Percentiles rank a stretch among this genome's conserved stretches.
These are phyloP conservation scores for Hsuehochloa calcarea DNA, from an alignment of 176 grass and related monocot species.

Conservation along the genomic window DNA sequence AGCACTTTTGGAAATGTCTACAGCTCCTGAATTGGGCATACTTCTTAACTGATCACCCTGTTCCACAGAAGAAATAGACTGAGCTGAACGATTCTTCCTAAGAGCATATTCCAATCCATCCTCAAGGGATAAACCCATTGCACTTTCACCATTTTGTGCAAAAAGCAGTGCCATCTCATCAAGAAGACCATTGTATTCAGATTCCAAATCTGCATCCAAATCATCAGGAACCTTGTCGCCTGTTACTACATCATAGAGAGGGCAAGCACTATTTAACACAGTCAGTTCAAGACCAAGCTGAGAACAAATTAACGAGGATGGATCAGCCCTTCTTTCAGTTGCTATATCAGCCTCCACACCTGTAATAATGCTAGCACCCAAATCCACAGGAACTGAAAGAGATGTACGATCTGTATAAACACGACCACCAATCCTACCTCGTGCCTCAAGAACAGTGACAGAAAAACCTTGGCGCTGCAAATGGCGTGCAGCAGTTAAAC, in stretches of 20 bases:
- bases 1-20: conserved; percentile 35
- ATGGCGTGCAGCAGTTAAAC: conserved; percentile 91
- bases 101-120: conserved; percentile 90
- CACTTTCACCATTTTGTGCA: conserved; percentile 85
- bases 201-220: conserved; percentile 75
- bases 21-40: conserved; percentile 36
- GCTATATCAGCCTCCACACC: conserved; percentile 94
- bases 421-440: conserved; percentile 85
- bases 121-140: conserved; percentile 79
- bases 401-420: conserved; percentile 83
- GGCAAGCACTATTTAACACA: conserved; percentile 88
- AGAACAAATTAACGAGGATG: conserved; percentile 91
- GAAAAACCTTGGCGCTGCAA: conserved; percentile 80
- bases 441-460: conserved; percentile 92
- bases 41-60: conserved; percentile 46
- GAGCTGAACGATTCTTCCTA: conserved; percentile 60
- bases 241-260: conserved; percentile 89
- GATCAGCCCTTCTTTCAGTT: conserved; percentile 91
- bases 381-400: conserved; percentile 97
- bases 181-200: conserved; percentile 88
- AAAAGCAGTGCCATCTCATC: conserved; percentile 92
- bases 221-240: conserved; percentile 83
- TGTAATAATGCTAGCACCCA: conserved; percentile 99
- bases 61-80: conserved; percentile 42
- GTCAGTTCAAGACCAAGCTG: conserved; percentile 94